These are phyloP conservation scores for Alternaria panax DNA, from an alignment of 2,329 filamentous ascomycete genomes.

Conservation along the genomic window DNA sequence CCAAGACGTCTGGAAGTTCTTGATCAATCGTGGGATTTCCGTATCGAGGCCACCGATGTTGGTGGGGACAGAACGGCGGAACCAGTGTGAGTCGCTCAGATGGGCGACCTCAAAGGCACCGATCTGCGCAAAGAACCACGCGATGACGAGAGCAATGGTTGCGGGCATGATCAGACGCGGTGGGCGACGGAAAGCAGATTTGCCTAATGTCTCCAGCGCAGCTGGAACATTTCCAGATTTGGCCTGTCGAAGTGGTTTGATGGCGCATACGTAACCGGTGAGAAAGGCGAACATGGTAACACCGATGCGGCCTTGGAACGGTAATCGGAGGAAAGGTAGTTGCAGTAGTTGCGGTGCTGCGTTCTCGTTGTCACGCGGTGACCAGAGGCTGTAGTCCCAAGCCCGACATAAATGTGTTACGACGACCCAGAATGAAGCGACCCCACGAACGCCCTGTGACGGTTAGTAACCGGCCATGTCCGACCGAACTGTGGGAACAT, in stretches of 20 bases:
- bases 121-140: slow-evolving; percentile 59
- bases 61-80: slow-evolving; percentile 58
- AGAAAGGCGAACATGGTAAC: slow-evolving; percentile 65
- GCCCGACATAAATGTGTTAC: slow-evolving; percentile 61
- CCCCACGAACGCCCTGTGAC: slow-evolving; percentile 58
- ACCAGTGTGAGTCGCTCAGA: slow-evolving; percentile 60
- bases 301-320: slow-evolving; percentile 62
- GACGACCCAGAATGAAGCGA: slow-evolving; percentile 62
- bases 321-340: slow-evolving; percentile 62
- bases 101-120: slow-evolving; percentile 59
- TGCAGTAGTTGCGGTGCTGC: slow-evolving; percentile 57
- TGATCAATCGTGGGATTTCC: slow-evolving; percentile 56
- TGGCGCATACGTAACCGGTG: slow-evolving; percentile 64
- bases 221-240: slow-evolving; percentile 55
- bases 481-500: slow-evolving; percentile 15
- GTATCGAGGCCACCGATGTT: slow-evolving; percentile 54
- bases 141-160: slow-evolving; percentile 59
- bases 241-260: slow-evolving; percentile 62
- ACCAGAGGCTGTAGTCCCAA: slow-evolving; percentile 62
- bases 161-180: slow-evolving; percentile 62
- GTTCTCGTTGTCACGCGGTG: slow-evolving; percentile 54
- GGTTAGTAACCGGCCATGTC: slow-evolving; percentile 9
- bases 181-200: slow-evolving; percentile 62
- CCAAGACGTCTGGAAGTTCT: slow-evolving; percentile 59
- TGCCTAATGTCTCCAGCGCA: slow-evolving; percentile 58